Base-by-base conservation (phyloP, 768 basidiomycete species). In the Mycena chlorophos region DNA sequence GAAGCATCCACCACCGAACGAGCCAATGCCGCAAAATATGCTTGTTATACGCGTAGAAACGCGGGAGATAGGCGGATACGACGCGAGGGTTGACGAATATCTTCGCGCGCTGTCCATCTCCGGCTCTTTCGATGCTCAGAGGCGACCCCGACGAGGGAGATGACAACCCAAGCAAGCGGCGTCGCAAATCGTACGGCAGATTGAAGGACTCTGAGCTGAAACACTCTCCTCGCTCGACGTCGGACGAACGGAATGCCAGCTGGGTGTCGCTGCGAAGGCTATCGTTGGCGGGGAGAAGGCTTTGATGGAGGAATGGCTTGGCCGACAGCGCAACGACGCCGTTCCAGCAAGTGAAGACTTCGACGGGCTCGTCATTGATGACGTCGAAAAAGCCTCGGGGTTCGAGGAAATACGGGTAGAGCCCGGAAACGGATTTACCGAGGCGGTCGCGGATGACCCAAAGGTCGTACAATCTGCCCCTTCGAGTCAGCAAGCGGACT, bases 341-440 rank as follows among this genome's bases (percentile, higher is more conserved):
- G 46, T 78, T 78, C 76, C 76, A 78, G 62, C 76, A 78, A 1
- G 73, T 55, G 51, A 74, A 73, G 2, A 76, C 77, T 10, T 76
- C 74, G 1, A 68, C 76, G 8, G 77, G 73, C 8, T 72, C 68
- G 37, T 71, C 75, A 25, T 40, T 54, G 28, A 68, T 60, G 62
- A 77, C 66, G 4, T 71, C 70, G 42, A 62, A 60, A 52, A 68
- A 67, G 46, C 61, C 70, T 14, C 67, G 66, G 3, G 65, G 57
- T 38, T 78, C 75, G 45, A 77, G 68, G 57, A 77, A 72, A 56
- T 73, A 77, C 0, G 77, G 77, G 73, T 74, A 71, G 49, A 60
- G 57, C 27, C 54, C 45, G 14, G 70, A 65, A 6, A 57, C 64
- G 47, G 71, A 58, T 28, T 63, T 62, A 5, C 68, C 73, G 29